These are phyloP conservation scores for Melaleuca alternifolia DNA, from an alignment of 345 rosid genomes.

Conservation along the genomic window DNA sequence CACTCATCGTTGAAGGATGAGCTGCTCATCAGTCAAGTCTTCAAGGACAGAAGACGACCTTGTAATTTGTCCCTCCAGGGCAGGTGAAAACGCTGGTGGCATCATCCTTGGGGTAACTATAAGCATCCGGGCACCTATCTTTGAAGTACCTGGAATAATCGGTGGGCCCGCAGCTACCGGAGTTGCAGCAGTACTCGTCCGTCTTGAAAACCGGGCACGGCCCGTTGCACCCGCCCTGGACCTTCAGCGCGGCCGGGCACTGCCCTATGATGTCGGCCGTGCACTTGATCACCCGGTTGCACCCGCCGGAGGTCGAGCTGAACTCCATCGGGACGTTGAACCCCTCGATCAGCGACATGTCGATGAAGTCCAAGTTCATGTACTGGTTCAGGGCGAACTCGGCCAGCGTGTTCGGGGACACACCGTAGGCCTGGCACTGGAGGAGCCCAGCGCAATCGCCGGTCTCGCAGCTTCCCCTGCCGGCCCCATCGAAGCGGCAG, in stretches of 20 bases:
- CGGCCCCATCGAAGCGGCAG: slow-evolving; percentile 10
- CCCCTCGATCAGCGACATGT: slow-evolving; percentile 20
- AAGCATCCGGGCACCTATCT: slow-evolving; percentile 7
- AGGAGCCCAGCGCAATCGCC: slow-evolving; percentile 14
- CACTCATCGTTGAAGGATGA: not conserved
- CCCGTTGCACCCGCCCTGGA: slow-evolving; percentile 16
- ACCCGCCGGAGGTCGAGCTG: slow-evolving; percentile 2
- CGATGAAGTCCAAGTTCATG: slow-evolving; percentile 9
- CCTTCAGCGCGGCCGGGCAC: slow-evolving; percentile 9
- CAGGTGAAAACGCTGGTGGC: slow-evolving; percentile 11
- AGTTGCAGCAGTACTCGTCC: slow-evolving; percentile 7
- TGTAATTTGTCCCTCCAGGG: slow-evolving; percentile 16
- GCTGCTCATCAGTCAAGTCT: not conserved
- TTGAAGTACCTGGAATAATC: slow-evolving; percentile 8
- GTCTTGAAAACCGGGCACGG: slow-evolving; percentile 20
- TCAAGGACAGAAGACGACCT: slow-evolving; percentile 22
- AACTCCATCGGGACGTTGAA: slow-evolving; percentile 22
- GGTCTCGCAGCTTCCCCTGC: slow-evolving; percentile 13
- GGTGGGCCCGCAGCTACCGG: slow-evolving; percentile 3
- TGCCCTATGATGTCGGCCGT: slow-evolving; percentile 1
- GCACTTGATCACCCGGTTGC: slow-evolving; percentile 8
- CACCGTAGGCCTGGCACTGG: slow-evolving; percentile 6
- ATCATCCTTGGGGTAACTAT: slow-evolving; percentile 21
- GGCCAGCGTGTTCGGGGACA: slow-evolving; percentile 11
- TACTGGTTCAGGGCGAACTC: slow-evolving; percentile 16